Percentiles rank a stretch among this genome's conserved stretches.
These are phyloP conservation scores for Kodamaea kakaduensis DNA, from an alignment of 805 yeast species.

Conservation along the genomic window DNA sequence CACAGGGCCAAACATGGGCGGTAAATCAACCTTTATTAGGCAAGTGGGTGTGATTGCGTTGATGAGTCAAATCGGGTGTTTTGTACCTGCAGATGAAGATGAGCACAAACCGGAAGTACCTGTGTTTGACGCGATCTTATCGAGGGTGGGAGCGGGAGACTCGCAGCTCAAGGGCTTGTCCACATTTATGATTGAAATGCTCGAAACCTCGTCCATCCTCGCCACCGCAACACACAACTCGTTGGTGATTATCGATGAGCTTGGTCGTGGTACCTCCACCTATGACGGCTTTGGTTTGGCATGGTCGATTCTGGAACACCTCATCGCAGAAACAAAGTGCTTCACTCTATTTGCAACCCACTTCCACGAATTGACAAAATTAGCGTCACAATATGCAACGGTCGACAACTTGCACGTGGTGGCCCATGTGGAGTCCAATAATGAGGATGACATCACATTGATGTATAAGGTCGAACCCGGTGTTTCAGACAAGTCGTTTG, in stretches of 20 bases:
- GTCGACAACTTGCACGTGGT: conserved; percentile 88
- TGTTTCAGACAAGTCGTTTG: conserved; percentile 93
- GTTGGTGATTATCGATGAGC: conserved; percentile 84
- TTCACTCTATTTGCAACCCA: conserved; percentile 94
- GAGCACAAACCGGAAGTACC: conserved; percentile 59
- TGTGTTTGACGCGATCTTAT: conserved; percentile 84
- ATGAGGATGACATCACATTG: conserved; percentile 67
- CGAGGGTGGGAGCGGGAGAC: conserved; percentile 99
- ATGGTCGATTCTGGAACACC: conserved; percentile 89
- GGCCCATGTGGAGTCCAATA: conserved; percentile 69
- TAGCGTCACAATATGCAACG: conserved; percentile 57
- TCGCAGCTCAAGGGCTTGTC: conserved; percentile 96
- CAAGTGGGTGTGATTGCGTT: conserved; percentile 84
- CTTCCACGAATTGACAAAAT: conserved; percentile 89
- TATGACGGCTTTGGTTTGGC: conserved; percentile 98
- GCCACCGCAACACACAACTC: conserved; percentile 76
- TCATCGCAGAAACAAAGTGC: conserved; percentile 65
- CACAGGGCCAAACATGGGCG: conserved; percentile 98
- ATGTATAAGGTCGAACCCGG: conserved; percentile 95
- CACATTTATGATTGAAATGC: conserved; percentile 95
- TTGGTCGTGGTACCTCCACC: conserved; percentile 86
- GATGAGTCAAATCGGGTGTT: conserved; percentile 87
- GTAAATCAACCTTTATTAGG: conserved; percentile 89
- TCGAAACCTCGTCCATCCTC: conserved; percentile 85
- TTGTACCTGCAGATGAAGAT: conserved; percentile 61